Conservation (phyloP, 306 rosid genomes). For the Sicyos edulis region DNA sequence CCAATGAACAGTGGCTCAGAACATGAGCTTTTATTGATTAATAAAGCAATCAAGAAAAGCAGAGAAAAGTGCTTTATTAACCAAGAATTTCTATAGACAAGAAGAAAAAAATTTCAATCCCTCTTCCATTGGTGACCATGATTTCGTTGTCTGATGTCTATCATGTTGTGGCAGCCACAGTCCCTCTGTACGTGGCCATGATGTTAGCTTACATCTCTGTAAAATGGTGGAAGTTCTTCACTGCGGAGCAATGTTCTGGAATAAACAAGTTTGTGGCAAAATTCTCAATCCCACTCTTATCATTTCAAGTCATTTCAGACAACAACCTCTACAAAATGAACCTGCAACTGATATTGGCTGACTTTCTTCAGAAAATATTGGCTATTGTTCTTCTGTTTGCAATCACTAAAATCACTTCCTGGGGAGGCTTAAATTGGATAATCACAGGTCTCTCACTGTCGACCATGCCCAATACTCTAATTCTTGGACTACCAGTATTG, state of each 20-base stretch:
- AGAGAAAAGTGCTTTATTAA: conserved; percentile 35
- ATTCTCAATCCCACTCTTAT: conserved; percentile 80
- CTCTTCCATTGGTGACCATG: conserved; percentile 40
- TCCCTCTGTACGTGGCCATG: conserved; percentile 82
- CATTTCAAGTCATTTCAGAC: conserved; percentile 74
- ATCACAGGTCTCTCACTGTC: conserved; percentile 79
- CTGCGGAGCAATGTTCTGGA: conserved; percentile 86
- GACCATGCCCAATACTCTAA: conserved; percentile 86
- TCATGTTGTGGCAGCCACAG: conserved; percentile 75
- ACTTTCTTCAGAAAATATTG: conserved; percentile 57
- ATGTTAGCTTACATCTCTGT: conserved; percentile 73
- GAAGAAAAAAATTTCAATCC: conserved; percentile 26
- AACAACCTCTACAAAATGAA: conserved; percentile 76
- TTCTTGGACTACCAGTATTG: conserved; percentile 82
- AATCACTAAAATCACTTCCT: conserved; percentile 41
- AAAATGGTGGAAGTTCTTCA: conserved; percentile 88
- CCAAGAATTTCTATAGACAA: conserved; percentile 27
- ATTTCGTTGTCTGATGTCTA: conserved; percentile 61
- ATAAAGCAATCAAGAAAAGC: conserved; percentile 42
- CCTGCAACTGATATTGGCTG: conserved; percentile 58
- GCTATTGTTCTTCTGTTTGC: conserved; percentile 43
- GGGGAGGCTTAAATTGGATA: conserved; percentile 58
- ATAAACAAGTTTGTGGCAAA: conserved; percentile 90
- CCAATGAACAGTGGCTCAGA: conserved; percentile 42
- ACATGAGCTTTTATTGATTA: conserved; percentile 35